Evolutionary conservation across 2,329 filamentous ascomycete genomes (phyloP).

Genomic region (Trichoderma koningii): DNA sequence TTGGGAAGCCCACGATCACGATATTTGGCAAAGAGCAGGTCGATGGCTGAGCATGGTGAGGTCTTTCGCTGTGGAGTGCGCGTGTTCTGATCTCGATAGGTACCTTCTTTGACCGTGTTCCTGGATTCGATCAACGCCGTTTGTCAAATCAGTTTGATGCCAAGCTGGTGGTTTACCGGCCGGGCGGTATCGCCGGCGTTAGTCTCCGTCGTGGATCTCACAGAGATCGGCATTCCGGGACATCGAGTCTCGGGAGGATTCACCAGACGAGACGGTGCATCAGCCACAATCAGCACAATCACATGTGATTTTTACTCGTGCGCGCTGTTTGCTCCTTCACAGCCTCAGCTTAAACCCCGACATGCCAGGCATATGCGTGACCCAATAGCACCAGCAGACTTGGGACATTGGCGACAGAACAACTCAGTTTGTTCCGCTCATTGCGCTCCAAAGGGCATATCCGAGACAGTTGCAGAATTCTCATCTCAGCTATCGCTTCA

Average conservation of each 20-base stretch:
- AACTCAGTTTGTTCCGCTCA: not conserved
- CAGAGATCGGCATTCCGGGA: conserved; percentile 12
- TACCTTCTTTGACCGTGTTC: not conserved
- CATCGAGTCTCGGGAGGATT: conserved; percentile 12
- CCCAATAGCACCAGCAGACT: not conserved
- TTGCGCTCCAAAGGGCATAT: no score
- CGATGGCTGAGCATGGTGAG: not conserved
- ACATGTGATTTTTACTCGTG: not conserved
- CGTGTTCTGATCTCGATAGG: no score
- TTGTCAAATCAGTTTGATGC: not conserved
- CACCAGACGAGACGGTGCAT: conserved; percentile 4
- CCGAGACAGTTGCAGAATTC: no score
- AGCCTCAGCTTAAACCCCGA: not conserved
- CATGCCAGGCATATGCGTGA: not conserved
- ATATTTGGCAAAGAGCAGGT: not conserved
- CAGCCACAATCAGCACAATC: conserved; percentile 8
- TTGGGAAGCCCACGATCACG: not conserved
- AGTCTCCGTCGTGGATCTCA: conserved; percentile 7
- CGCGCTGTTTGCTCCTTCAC: not conserved
- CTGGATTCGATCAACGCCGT: not conserved
- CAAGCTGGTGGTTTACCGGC: not conserved
- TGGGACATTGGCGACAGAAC: no score
- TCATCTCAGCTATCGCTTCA: no score
- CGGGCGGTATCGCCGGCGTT: not conserved
- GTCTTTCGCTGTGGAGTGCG: not conserved